Base-by-base conservation (phyloP, 257 asterid genomes). In the Buddleja alternifolia region DNA sequence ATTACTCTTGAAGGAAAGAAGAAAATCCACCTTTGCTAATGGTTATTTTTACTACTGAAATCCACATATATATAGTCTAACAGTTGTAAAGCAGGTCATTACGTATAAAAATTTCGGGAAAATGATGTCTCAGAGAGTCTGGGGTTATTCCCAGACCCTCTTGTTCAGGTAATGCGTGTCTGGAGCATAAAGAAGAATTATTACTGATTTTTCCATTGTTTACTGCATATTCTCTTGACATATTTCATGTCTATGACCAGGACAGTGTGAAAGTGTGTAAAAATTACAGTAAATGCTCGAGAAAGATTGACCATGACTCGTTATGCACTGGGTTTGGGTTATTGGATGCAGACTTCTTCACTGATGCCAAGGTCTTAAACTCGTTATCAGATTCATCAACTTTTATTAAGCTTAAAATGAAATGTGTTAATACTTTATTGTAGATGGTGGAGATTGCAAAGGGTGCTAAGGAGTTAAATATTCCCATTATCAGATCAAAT, bases 401-500 rank as follows among this genome's bases (percentile, higher is more conserved):
- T 52, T 66, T 73, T 54, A 39, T 75, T 52, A 16, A 36, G 67
- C 37, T 63, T 32, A 42, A 23, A 52, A n/a, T n/a, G 2, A 16
- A 48, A 21, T 41, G 2, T 54, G 20, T 0, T 12, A 17, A n/a
- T 59, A 19, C 45, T 25, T 56, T 53, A 45, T 55, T 71, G 63
- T 60, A 89, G 97, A 82, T 77, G 90, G 73, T 71, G 62, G 96
- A 94, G 89, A 85, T 94, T 23, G 89, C 86, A 60, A 87, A 86
- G 77, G 88, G 92, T 37, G 93, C 96, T 20, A 69, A 63, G 51
- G 95, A 91, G 82, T 59, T 85, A 7, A 91, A 89, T 63, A 37
- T 85, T 63, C 97, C 96, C 15, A 73, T 86, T 55, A 79, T 86
- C 64, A 77, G 71, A 75, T 86, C 92, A 63, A 88, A 86, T 52